These are phyloP conservation scores for Pyrenochaeta sp. DNA, from an alignment of 2,329 filamentous ascomycete genomes.

Conservation along the genomic window DNA sequence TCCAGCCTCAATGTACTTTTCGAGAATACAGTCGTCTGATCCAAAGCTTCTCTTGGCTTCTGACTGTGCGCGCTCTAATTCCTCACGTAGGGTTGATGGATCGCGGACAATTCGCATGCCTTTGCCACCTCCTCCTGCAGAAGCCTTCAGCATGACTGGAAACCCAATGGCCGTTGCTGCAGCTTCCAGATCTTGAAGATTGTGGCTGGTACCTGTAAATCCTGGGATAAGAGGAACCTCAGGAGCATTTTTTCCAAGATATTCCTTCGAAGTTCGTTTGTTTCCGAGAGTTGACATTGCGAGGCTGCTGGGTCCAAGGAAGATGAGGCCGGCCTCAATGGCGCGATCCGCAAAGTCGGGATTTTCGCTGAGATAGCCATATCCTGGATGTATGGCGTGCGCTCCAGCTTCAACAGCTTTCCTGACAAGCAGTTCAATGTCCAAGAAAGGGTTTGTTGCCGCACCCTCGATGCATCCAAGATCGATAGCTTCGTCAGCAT, in stretches of 20 bases:
- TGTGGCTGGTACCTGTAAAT: constrained; percentile 49
- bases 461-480: constrained; percentile 28
- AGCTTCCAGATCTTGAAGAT: constrained; percentile 56
- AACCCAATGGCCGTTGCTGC: constrained; percentile 48
- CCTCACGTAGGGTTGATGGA: constrained; percentile 52
- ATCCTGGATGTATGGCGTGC: constrained; percentile 61
- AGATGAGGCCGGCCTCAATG: constrained; percentile 53
- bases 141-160: constrained; percentile 66
- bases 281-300: constrained; percentile 60
- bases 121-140: constrained; percentile 65
- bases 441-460: constrained; percentile 34
- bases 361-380: constrained; percentile 66
- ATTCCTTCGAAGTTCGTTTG: constrained; percentile 42
- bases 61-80: constrained; percentile 57
- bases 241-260: constrained; percentile 48
- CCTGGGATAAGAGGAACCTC: constrained; percentile 55
- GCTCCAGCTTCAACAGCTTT: constrained; percentile 27
- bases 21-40: constrained; percentile 43
- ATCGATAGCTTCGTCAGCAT: constrained; percentile 44
- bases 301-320: constrained; percentile 63
- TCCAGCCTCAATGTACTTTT: constrained; percentile 64
- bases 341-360: constrained; percentile 56
- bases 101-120: constrained; percentile 61
- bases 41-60: constrained; percentile 59
- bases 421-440: constrained; percentile 36